Evolutionary conservation across 257 asterid species (phyloP).

Genomic region (Rhazya stricta): DNA sequence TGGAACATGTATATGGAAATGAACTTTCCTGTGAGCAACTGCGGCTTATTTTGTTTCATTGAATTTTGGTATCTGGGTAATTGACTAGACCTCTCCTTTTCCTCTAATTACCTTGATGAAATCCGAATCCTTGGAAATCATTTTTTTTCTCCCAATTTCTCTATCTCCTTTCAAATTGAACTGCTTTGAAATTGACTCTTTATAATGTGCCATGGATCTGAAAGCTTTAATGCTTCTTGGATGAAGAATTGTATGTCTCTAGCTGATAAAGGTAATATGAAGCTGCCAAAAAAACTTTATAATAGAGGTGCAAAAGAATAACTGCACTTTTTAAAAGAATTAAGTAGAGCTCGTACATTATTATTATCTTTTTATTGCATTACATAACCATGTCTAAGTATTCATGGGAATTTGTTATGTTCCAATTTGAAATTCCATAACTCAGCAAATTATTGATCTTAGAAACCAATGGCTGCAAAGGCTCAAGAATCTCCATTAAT

Average conservation of each 20-base stretch:
- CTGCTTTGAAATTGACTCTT: neutral
- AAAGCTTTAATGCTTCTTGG: neutral
- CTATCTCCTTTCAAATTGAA: neutral
- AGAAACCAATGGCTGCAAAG: too few species aligned
- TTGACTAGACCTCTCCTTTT: too few species aligned
- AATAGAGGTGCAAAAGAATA: neutral
- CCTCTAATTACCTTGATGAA: too few species aligned
- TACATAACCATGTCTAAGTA: neutral
- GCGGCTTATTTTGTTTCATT: too few species aligned
- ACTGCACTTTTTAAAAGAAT: too few species aligned
- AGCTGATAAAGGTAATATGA: neutral
- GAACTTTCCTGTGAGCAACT: too few species aligned
- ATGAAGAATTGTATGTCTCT: neutral
- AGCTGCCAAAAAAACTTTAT: neutral
- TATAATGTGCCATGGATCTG: neutral
- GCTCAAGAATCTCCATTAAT: too few species aligned
- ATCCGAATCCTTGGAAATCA: too few species aligned
- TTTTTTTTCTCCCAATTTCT: too few species aligned
- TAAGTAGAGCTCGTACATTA: neutral
- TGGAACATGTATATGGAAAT: too few species aligned
- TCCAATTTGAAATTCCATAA: constrained; percentile 5
- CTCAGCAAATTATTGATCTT: neutral
- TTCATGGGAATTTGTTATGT: neutral
- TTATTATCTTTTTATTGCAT: neutral
- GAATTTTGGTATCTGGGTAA: too few species aligned